Percentiles rank a stretch among this genome's conserved stretches.
phyloP scores from a whole-genome alignment of 345 rosid species.

The Syzygium grande region DNA sequence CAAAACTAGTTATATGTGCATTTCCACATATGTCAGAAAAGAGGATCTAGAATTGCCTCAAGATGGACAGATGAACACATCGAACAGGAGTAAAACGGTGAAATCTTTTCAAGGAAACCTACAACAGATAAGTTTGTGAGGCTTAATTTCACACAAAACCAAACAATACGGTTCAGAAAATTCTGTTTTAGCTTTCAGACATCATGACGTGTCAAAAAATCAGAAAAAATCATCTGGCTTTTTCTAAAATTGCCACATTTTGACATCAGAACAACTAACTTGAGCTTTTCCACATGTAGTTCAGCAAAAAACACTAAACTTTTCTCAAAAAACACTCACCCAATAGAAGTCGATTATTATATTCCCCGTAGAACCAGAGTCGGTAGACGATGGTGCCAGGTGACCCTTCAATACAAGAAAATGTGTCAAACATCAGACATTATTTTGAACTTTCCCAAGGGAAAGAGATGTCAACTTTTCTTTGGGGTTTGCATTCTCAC shows the following conservation, averaged over 20 bases:
- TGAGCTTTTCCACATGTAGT: background rate
- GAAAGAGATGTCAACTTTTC: background rate
- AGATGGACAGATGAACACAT: background rate
- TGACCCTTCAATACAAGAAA: constrained; percentile 58
- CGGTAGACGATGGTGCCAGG: constrained; percentile 85
- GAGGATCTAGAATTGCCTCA: background rate
- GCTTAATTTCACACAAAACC: background rate
- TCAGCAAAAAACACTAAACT: background rate
- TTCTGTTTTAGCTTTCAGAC: background rate
- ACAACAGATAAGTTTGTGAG: background rate
- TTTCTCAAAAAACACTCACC: constrained; percentile 42
- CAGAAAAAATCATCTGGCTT: background rate
- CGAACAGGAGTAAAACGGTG: background rate
- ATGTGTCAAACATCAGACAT: constrained; percentile 8
- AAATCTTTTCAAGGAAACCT: background rate
- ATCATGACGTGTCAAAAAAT: background rate
- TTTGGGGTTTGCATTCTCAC: constrained; percentile 28
- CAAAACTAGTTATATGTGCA: background rate
- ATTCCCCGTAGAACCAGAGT: constrained; percentile 94
- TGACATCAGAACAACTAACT: background rate
- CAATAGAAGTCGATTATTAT: constrained; percentile 89
- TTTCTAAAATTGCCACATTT: background rate
- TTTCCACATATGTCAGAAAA: background rate
- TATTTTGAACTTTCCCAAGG: background rate
- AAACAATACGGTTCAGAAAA: background rate